Evolutionary conservation across 2,329 filamentous ascomycete genomes (phyloP), one percentile per base, ranked within the genome.

Genomic region (Pestalotiopsis fici): DNA sequence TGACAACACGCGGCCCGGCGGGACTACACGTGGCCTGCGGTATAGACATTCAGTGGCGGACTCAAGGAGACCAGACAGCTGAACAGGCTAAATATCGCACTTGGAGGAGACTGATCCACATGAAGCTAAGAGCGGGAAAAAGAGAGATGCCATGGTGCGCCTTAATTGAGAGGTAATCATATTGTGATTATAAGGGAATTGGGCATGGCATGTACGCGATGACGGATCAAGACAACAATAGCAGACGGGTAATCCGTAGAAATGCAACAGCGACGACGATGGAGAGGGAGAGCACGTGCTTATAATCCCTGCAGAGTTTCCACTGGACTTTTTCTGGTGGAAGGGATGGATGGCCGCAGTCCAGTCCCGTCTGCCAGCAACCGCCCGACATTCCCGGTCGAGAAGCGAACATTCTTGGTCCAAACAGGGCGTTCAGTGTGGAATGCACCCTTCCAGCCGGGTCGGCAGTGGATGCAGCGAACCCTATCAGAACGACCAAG

Each of bases 401-500:
- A 47, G 31, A 35, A 47, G 37, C 39, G 25, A 63, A 37, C 60
- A 47, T 63, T 63, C 60, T 63, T 27, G n/a, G 11, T 21, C 39
- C 60, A 37, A 47, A 50, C 60, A 63, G 27, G 27, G 60, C 37
- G 35, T 12, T 25, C 27, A 21, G 18, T 63, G 35, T 27, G 60
- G 39, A 64, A 64, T 64, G 61, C 47, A 23, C 47, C 25, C 27
- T 25, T 15, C 61, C 61, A 50, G 25, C 4, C 61, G 61, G 61
- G 61, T 64, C 61, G 61, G 61, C 43, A 64, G 61, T 64, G 61
- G 43, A 54, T 64, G 61, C 61, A 64, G 61, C 31, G 31, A 64
- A 64, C 61, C 61, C 61, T 64, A 64, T 64, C 43, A 64, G 61
- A 64, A 64, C 61, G 39, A 64, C 61, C 23, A 43, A 54, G 60